Evolutionary conservation across 225 moss, liverwort and hornwort species (phyloP).

Genomic region (Rhytidiadelphus loreus): DNA sequence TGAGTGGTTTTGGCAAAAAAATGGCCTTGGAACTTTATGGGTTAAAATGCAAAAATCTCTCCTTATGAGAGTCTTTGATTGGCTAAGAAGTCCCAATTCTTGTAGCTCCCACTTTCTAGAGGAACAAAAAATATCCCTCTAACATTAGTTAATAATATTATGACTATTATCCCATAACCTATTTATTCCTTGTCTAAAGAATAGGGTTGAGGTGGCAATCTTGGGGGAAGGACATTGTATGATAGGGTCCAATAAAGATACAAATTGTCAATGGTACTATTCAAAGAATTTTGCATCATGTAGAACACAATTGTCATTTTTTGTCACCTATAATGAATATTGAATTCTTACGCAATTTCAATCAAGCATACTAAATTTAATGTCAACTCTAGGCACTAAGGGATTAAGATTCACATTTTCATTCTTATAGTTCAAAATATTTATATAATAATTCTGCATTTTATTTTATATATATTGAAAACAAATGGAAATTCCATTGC

Average conservation of each 20-base stretch:
- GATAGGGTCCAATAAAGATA: background rate
- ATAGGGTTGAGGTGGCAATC: accelerated
- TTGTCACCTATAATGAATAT: background rate
- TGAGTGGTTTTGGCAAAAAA: no score
- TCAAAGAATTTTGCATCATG: background rate
- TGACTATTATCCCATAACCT: background rate
- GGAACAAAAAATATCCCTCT: no score
- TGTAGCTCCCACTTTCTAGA: accelerated
- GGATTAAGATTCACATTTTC: background rate
- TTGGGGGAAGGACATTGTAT: background rate
- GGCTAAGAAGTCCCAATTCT: no score
- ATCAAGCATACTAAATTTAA: background rate
- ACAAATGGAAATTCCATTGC: no score
- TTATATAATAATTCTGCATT: background rate
- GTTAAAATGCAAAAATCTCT: no score
- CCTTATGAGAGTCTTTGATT: no score
- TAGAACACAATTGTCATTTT: background rate
- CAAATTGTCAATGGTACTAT: background rate
- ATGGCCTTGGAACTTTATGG: no score
- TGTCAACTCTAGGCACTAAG: no score
- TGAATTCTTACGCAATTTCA: background rate
- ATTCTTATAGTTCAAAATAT: background rate
- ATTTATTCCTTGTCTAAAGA: background rate
- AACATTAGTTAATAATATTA: background rate
- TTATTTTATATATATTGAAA: no score